phyloP scores from a whole-genome alignment of 1,139 yeast species.

The Suhomyces coccinellae region DNA sequence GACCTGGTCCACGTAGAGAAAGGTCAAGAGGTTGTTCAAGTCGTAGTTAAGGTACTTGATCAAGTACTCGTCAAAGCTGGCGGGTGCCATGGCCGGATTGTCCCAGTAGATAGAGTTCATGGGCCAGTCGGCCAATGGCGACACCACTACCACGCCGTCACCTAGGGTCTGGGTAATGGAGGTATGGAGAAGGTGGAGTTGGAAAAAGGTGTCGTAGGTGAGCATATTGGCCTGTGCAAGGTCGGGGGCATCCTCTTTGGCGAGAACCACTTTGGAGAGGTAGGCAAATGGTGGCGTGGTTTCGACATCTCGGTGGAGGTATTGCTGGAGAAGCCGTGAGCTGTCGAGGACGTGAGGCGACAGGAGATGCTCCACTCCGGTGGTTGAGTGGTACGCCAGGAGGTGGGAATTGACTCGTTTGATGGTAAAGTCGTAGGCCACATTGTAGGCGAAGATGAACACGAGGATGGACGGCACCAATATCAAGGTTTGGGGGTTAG shows the following conservation, averaged over 20 bases:
- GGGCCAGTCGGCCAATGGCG: slow-evolving; percentile 25
- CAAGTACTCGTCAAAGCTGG: slow-evolving; percentile 19
- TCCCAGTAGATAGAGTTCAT: slow-evolving; percentile 13
- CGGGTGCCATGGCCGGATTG: neutral
- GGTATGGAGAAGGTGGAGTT: slow-evolving; percentile 13
- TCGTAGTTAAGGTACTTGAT: slow-evolving; percentile 31
- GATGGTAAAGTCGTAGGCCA: slow-evolving; percentile 25
- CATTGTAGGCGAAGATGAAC: slow-evolving; percentile 26
- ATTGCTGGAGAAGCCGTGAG: neutral
- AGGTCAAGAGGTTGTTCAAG: slow-evolving; percentile 17
- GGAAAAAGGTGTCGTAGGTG: slow-evolving; percentile 18
- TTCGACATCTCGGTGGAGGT: neutral
- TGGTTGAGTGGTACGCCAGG: slow-evolving; percentile 1
- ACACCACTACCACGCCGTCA: slow-evolving; percentile 16
- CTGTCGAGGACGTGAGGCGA: too few relatives aligned
- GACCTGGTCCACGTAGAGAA: slow-evolving; percentile 42
- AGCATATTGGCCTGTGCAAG: slow-evolving; percentile 17
- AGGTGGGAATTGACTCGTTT: slow-evolving; percentile 20
- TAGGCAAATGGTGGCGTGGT: neutral
- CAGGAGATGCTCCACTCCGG: neutral
- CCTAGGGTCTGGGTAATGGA: slow-evolving; percentile 1
- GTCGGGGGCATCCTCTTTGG: slow-evolving; percentile 1
- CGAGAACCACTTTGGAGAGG: slow-evolving; percentile 11
- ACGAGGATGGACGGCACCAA: slow-evolving; percentile 23
- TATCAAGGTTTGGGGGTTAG: slow-evolving; percentile 22